Evolutionary conservation across 768 basidiomycete genomes (phyloP).

Genomic region (Steccherinum ochraceum): DNA sequence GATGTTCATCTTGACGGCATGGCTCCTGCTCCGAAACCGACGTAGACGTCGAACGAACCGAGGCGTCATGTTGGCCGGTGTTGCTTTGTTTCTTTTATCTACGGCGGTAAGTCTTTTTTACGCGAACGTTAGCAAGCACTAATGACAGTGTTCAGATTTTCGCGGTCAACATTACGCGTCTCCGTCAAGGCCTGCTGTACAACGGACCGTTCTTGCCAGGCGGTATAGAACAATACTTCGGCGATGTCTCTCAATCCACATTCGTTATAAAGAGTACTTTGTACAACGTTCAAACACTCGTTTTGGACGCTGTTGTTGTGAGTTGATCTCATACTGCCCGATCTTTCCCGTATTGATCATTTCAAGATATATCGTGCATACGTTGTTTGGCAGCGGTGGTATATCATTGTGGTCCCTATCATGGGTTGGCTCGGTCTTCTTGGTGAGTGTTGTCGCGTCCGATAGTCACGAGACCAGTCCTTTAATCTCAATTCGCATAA

Average conservation of each 20-base stretch:
- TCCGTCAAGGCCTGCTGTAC: slow-evolving; percentile 9
- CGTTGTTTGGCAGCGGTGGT: slow-evolving; percentile 1
- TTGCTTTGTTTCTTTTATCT: slow-evolving; percentile 12
- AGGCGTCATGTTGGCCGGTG: slow-evolving; percentile 11
- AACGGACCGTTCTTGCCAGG: slow-evolving; percentile 8
- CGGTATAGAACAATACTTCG: slow-evolving; percentile 8
- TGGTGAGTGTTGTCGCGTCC: no score
- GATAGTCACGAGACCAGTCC: no score
- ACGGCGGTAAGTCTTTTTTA: slow-evolving; percentile 12
- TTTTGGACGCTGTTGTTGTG: slow-evolving; percentile 19
- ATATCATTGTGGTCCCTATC: background rate
- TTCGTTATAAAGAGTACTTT: slow-evolving; percentile 15
- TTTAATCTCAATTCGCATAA: no score
- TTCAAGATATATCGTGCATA: slow-evolving; percentile 9
- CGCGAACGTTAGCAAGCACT: background rate
- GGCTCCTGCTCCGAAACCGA: slow-evolving; percentile 16
- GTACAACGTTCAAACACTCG: slow-evolving; percentile 14
- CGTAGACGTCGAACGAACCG: slow-evolving; percentile 11
- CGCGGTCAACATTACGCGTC: slow-evolving; percentile 7
- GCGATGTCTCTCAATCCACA: slow-evolving; percentile 7
- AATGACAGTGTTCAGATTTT: background rate
- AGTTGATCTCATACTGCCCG: background rate
- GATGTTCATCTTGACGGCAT: slow-evolving; percentile 19
- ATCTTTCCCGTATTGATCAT: background rate
- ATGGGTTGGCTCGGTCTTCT: slow-evolving; percentile 7